A percentile compares a stretch with the other conserved stretches of the same genome.
Evolutionary conservation across 768 basidiomycete species (phyloP).

Genomic region (Termitomyces sp.): DNA sequence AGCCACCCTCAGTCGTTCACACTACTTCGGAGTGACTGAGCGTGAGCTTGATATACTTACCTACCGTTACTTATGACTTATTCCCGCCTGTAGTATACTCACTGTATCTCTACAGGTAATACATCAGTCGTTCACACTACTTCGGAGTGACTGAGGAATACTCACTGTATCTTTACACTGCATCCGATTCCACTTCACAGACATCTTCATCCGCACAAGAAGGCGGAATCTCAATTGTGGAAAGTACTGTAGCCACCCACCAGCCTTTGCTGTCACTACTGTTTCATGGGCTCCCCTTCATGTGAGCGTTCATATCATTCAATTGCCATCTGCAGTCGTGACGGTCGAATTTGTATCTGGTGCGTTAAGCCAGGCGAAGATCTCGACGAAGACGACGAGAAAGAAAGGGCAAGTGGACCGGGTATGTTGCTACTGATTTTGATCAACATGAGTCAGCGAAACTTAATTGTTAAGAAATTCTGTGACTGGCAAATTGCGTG

Average conservation of each 20-base stretch:
- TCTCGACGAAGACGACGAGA: slow-evolving; percentile 29
- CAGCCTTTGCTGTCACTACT: slow-evolving; percentile 66
- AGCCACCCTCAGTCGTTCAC: no score
- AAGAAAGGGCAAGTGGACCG: slow-evolving; percentile 66
- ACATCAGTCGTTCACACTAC: no score
- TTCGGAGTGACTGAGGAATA: no score
- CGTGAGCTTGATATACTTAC: no score
- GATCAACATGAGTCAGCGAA: slow-evolving; percentile 69
- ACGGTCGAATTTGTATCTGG: slow-evolving; percentile 91
- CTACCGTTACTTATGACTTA: no score
- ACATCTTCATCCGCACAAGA: slow-evolving; percentile 14
- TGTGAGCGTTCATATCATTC: slow-evolving; percentile 94
- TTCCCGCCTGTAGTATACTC: no score
- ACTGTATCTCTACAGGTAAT: no score
- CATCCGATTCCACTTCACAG: slow-evolving; percentile 24
- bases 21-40: no score
- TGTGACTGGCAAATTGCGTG: neutral
- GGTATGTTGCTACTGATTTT: slow-evolving; percentile 77
- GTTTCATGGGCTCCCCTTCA: slow-evolving; percentile 92
- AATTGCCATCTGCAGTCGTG: slow-evolving; percentile 83
- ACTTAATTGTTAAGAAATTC: neutral
- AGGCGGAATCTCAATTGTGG: slow-evolving; percentile 13
- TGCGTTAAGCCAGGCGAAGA: slow-evolving; percentile 61
- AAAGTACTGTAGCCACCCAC: slow-evolving; percentile 27
- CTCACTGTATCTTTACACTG: no score